These are phyloP conservation scores for Mycena floridula DNA, from an alignment of 768 basidiomycete species.

Conservation along the genomic window DNA sequence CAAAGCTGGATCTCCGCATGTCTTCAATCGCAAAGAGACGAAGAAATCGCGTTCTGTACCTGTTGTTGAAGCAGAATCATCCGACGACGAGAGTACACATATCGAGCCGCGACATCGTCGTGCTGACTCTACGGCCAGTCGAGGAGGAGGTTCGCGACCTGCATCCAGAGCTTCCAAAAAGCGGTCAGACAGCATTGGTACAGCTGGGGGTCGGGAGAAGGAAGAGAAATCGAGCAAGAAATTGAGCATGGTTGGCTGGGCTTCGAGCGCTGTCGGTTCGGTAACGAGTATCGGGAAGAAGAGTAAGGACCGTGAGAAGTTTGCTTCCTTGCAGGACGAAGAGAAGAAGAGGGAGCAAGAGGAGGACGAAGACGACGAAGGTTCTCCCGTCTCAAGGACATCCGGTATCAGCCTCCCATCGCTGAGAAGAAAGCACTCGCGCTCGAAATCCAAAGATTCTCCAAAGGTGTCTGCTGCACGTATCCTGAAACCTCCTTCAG, in stretches of 20 bases:
- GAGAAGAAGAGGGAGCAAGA: slow-evolving; percentile 24
- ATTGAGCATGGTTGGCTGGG: slow-evolving; percentile 58
- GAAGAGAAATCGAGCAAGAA: slow-evolving; percentile 30
- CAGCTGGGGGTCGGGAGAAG: slow-evolving; percentile 26
- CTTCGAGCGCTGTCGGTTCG: slow-evolving; percentile 56
- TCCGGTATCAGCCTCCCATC: slow-evolving; percentile 24
- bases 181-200: slow-evolving; percentile 52
- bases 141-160: slow-evolving; percentile 38
- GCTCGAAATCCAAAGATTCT: slow-evolving; percentile 16
- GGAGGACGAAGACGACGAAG: slow-evolving; percentile 21
- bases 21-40: no score
- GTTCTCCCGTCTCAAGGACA: slow-evolving; percentile 14
- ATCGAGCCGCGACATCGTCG: no score
- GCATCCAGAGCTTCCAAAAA: slow-evolving; percentile 58
- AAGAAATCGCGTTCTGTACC: not conserved
- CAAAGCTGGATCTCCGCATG: not conserved
- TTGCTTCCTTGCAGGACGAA: slow-evolving; percentile 48
- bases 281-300: slow-evolving; percentile 54
- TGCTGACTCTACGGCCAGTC: slow-evolving; percentile 33
- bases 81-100: no score
- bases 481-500: slow-evolving; percentile 45
- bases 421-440: slow-evolving; percentile 20
- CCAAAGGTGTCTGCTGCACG: slow-evolving; percentile 25
- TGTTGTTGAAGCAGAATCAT: not conserved
- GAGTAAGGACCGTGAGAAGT: slow-evolving; percentile 58